Evolutionary conservation across 345 rosid species (phyloP).

Genomic region (Lumnitzera racemosa): DNA sequence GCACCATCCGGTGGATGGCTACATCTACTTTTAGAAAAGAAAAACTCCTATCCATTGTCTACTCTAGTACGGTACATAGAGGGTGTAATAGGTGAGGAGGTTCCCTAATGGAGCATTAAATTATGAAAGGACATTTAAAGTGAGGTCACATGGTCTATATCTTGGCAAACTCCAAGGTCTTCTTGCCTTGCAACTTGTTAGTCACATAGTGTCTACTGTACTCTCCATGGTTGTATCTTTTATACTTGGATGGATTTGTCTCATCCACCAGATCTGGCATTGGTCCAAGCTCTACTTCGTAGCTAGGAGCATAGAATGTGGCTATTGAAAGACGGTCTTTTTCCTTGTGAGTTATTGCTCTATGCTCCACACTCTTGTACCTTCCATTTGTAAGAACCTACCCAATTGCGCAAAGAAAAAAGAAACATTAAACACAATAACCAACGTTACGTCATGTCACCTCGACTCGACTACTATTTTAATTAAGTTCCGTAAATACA

Average conservation of each 20-base stretch:
- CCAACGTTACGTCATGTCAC: too few species aligned
- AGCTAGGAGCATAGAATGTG: constrained; percentile 93
- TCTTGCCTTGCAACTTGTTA: constrained; percentile 85
- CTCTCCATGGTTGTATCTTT: constrained; percentile 85
- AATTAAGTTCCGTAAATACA: too few species aligned
- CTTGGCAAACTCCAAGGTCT: constrained; percentile 79
- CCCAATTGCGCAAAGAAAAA: background rate
- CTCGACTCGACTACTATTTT: too few species aligned
- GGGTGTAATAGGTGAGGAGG: too few species aligned
- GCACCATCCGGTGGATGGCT: background rate
- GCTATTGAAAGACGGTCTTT: constrained; percentile 82
- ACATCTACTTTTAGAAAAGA: background rate
- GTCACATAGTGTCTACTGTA: constrained; percentile 79
- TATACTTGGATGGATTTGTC: constrained; percentile 73
- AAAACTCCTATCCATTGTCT: background rate
- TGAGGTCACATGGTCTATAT: constrained; percentile 13
- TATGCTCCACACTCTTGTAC: constrained; percentile 92
- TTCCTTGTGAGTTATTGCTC: constrained; percentile 73
- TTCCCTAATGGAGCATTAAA: too few species aligned
- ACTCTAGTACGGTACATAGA: too few species aligned
- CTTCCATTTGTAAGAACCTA: constrained; percentile 93
- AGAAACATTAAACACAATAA: background rate
- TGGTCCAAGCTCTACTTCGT: constrained; percentile 76
- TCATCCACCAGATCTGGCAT: constrained; percentile 64
- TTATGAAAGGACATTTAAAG: too few species aligned